Conservation (phyloP, 2,329 filamentous ascomycete genomes). For the Aspergillus niger region DNA sequence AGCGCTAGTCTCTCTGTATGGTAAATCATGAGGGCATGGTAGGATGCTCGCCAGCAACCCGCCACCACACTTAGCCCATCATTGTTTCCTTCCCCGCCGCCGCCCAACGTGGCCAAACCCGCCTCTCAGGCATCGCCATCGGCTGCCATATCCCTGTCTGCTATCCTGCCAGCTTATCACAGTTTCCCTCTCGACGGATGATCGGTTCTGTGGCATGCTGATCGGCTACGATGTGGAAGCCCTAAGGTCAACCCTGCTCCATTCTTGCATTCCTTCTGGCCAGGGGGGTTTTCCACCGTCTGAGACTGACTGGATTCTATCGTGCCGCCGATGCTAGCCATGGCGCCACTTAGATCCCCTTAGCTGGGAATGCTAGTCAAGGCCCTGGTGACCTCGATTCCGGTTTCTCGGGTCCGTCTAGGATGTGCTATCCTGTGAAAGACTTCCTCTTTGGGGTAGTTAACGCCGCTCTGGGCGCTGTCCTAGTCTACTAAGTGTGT, state of each 20-base stretch:
- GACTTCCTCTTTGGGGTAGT: background rate
- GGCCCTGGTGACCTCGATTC: background rate
- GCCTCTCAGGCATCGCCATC: conserved; percentile 1
- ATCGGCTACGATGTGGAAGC: background rate
- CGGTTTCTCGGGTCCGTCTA: background rate
- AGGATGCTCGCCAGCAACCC: background rate
- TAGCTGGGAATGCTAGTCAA: background rate
- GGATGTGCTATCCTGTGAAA: background rate
- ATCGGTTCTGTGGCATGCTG: conserved; percentile 14
- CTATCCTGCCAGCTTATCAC: background rate
- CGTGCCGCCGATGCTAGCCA: background rate
- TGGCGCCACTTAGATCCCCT: background rate
- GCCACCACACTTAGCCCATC: background rate
- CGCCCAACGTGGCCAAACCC: conserved; percentile 3
- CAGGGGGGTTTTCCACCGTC: background rate
- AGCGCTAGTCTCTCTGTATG: conserved; percentile 20
- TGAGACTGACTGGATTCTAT: no score
- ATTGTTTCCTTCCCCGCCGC: background rate
- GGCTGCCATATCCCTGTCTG: background rate
- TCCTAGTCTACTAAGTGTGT: background rate
- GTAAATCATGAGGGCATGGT: conserved; percentile 21
- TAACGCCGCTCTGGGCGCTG: background rate
- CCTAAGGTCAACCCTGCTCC: background rate
- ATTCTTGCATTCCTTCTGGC: background rate
- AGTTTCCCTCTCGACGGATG: conserved; percentile 14